Evolutionary conservation across 208 protist genomes (phyloP), one percentile per base, ranked within the genome.

Genomic region (Leishmania major): DNA sequence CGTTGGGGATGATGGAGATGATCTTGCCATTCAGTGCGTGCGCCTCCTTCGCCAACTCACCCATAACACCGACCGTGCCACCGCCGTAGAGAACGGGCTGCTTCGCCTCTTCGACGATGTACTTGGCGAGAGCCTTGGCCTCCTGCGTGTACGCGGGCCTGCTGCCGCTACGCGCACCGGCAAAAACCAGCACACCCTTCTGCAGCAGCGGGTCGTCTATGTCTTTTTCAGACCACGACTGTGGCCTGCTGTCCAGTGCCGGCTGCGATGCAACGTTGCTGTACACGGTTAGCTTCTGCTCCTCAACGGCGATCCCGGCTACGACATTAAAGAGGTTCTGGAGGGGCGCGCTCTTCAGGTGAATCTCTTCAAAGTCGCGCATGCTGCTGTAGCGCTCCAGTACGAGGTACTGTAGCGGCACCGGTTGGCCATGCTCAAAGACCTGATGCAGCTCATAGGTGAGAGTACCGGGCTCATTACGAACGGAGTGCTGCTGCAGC

Each of bases 21-120:
- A 96, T 87, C 53, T 76, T 67, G 75, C 89, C 91, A 25, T 84
- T 75, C 47, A 88, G 75, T 40, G 87, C 47, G 35, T 84, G 40
- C 40, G 79, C 86, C 7, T 80, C 80, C 51, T 88, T 66, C 35
- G 91, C 94, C n/a, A 93, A 77, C 8, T 84, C 79, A n/a, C 94
- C 92, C 94, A 97, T 97, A 49, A 97, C 55, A 49, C 94, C 94
- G 31, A 92, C 87, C 45, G 89, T 95, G 66, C 94, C 94, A 45
- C 94, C 94, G 70, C 94, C 94, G 77, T 97, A 97, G 13, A 97
- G 84, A 7, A 97, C 57, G 4, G 92, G 91, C 71, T 78, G 79
- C n/a, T 81, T 73, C 49, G 71, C 69, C 59, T 75, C 64, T 57
- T 75, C 67, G 35, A 86, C 90, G 35, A 97, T 90, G 71, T 86